Percentiles rank a stretch among this genome's conserved stretches.
phyloP scores from a whole-genome alignment of 2,329 filamentous ascomycete species.

The Pseudogymnoascus sp. region DNA sequence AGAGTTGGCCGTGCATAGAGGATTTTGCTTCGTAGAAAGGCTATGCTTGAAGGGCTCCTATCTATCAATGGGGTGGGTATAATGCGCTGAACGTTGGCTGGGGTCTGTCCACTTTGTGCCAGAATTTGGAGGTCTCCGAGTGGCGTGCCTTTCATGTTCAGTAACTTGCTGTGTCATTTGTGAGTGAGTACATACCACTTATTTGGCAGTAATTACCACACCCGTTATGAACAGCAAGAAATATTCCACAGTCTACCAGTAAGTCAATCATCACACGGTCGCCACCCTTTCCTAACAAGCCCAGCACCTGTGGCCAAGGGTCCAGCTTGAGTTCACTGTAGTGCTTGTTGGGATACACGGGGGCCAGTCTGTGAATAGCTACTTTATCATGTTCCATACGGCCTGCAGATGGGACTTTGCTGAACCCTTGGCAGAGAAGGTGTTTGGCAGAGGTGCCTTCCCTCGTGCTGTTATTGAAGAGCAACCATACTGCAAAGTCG shows the following conservation, averaged over 20 bases:
- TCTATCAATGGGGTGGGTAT: slow-evolving; percentile 28
- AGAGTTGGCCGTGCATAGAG: slow-evolving; percentile 72
- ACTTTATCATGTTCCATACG: slow-evolving; percentile 18
- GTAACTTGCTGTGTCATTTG: background rate
- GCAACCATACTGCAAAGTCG: slow-evolving; percentile 67
- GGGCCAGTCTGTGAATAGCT: slow-evolving; percentile 57
- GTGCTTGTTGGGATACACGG: slow-evolving; percentile 60
- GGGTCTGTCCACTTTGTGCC: slow-evolving; percentile 6
- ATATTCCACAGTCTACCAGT: slow-evolving; percentile 71
- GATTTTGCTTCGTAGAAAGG: slow-evolving; percentile 74
- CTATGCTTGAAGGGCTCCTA: slow-evolving; percentile 47
- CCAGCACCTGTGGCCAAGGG: slow-evolving; percentile 70
- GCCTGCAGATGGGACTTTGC: slow-evolving; percentile 36
- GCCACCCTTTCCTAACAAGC: slow-evolving; percentile 65
- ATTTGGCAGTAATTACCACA: slow-evolving; percentile 68
- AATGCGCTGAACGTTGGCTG: slow-evolving; percentile 10
- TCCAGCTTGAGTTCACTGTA: slow-evolving; percentile 58
- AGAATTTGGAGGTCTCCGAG: slow-evolving; percentile 22
- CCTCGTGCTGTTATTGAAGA: slow-evolving; percentile 56
- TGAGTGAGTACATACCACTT: slow-evolving; percentile 50
- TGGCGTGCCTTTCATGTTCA: slow-evolving; percentile 21
- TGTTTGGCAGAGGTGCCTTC: slow-evolving; percentile 54
- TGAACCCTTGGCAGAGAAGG: slow-evolving; percentile 77
- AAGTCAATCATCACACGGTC: slow-evolving; percentile 72
- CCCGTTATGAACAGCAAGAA: slow-evolving; percentile 51